These are phyloP conservation scores for carrot (Daucus carota) DNA, from an alignment of 129 eudicot genomes.

Conservation along the genomic window DNA sequence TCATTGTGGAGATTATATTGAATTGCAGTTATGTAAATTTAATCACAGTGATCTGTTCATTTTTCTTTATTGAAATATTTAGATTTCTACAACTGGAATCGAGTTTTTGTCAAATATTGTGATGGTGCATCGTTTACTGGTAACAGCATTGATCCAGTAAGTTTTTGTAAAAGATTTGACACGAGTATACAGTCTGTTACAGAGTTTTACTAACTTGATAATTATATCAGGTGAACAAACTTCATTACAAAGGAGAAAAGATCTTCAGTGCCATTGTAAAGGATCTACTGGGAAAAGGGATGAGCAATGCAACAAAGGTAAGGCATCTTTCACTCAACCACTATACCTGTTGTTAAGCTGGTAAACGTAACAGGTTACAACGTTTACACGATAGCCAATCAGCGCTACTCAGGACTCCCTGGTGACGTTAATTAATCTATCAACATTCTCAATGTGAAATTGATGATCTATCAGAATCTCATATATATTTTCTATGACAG, in stretches of 20 bases:
- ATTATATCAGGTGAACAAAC: constrained; percentile 37
- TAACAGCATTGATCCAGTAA: background rate
- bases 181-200: background rate
- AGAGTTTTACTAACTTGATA: too few species aligned
- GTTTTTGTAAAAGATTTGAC: background rate
- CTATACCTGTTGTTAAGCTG: background rate
- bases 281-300: constrained; percentile 50
- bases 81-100: constrained; percentile 11
- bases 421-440: too few species aligned
- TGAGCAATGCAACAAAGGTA: constrained; percentile 41
- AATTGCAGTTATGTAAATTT: background rate
- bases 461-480: background rate
- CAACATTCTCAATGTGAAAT: background rate
- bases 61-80: background rate
- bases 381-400: too few species aligned
- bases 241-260: constrained; percentile 58
- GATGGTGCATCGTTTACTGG: constrained; percentile 9
- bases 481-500: background rate
- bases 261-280: constrained; percentile 45
- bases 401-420: too few species aligned
- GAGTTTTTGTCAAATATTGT: background rate
- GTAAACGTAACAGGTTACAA: too few species aligned
- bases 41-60: background rate
- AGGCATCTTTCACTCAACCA: background rate
- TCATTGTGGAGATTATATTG: background rate